A percentile compares a stretch with the other conserved stretches of the same genome.
phyloP scores from a whole-genome alignment of 1,284 basidiomycete species.

The Ustilago xerochloae region DNA sequence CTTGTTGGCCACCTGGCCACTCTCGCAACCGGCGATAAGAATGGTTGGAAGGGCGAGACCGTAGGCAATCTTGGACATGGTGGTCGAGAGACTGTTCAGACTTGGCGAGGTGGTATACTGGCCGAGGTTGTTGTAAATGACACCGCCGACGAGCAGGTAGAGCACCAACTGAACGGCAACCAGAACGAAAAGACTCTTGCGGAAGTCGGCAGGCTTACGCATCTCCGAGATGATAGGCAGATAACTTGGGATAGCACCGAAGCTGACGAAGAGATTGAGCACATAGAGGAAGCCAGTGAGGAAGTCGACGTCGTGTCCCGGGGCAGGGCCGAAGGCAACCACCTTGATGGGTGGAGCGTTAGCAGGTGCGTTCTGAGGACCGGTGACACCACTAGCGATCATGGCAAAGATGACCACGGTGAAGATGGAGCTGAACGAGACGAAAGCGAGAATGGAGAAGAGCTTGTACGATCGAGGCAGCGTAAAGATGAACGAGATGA shows the following conservation, averaged over 20 bases:
- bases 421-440: slow-evolving; percentile 60
- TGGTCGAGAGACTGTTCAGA: slow-evolving; percentile 49
- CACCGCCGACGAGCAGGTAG: slow-evolving; percentile 61
- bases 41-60: slow-evolving; percentile 61
- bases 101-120: slow-evolving; percentile 62
- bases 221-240: slow-evolving; percentile 63
- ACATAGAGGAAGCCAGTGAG: slow-evolving; percentile 54
- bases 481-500: slow-evolving; percentile 60
- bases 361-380: slow-evolving; percentile 43
- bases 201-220: slow-evolving; percentile 54
- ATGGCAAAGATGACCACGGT: slow-evolving; percentile 58
- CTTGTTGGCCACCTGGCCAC: slow-evolving; percentile 58
- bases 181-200: slow-evolving; percentile 47
- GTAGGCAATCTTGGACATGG: slow-evolving; percentile 56
- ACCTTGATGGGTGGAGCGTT: slow-evolving; percentile 41
- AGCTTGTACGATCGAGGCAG: slow-evolving; percentile 60
- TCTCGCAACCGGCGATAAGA: slow-evolving; percentile 59
- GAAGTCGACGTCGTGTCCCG: slow-evolving; percentile 48
- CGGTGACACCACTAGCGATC: slow-evolving; percentile 57
- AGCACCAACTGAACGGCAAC: slow-evolving; percentile 54
- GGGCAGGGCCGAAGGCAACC: slow-evolving; percentile 52
- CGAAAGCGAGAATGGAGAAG: slow-evolving; percentile 53
- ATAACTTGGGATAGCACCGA: slow-evolving; percentile 56
- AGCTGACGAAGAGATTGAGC: slow-evolving; percentile 56
- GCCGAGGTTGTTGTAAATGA: slow-evolving; percentile 61